Evolutionary conservation across 2,329 filamentous ascomycete species (phyloP), one percentile per base, ranked within the genome.

Genomic region (Aspergillus sp.): DNA sequence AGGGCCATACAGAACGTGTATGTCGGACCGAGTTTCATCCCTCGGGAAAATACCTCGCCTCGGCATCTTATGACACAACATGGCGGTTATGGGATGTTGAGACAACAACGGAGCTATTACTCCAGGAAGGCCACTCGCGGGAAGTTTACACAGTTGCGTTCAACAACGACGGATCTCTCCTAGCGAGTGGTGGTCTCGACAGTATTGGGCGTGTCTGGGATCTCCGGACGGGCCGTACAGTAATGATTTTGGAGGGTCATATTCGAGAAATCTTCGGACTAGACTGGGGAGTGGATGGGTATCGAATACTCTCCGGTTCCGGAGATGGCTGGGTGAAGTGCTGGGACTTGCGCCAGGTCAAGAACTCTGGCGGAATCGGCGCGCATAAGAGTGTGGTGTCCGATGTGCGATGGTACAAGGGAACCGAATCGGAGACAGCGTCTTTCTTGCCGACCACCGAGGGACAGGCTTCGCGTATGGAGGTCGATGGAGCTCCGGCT

Each of bases 151-250:
- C 93, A 0, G 86, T 98, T 55, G 88, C 88, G 72, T 98, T 98
- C 81, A 97, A 96, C 74, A 85, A 85, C 0, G 95, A 99, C 73
- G 95, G 95, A 0, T 96, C 93, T 1, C 83, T 99, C 1, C 80
- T 98, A 31, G 94, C 93, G 1, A 96, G 91, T 71, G 95, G 91
- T n/a, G 95, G 95, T 2, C 83, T 97, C 31, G 95, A 99, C 80
- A 96, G 92, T 70, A 94, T 97, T 59, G 95, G 94, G 3, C 88
- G 95, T 48, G 90, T 99, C 61, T 99, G 95, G 95, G 95, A 99
- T 80, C 76, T 98, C 43, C 86, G 95, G 59, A 95, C 93, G 1
- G 95, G 95, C 13, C 87, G 95, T 61, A 97, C 94, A 0, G 91
- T 97, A 65, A 97, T 97, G 91, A 92, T 98, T 67, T 83, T 99